A percentile compares a stretch with the other conserved stretches of the same genome.
These are phyloP conservation scores for Priceomyces medius DNA, from an alignment of 805 yeast species.

Conservation along the genomic window DNA sequence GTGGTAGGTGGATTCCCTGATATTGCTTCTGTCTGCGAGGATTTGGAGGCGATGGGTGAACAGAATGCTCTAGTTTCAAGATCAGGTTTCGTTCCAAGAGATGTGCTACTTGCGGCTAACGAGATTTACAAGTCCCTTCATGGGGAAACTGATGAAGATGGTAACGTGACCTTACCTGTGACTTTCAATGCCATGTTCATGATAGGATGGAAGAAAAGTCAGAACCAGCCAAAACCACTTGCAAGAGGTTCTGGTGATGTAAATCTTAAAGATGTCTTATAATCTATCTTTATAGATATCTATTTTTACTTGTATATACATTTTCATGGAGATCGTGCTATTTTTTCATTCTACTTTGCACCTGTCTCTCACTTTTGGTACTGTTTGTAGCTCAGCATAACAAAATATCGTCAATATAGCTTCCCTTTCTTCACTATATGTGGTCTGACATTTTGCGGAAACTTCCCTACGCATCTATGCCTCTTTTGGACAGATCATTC, in stretches of 20 bases:
- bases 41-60: slow-evolving; percentile 82
- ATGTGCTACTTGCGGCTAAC: slow-evolving; percentile 70
- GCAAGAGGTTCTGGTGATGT: slow-evolving; percentile 71
- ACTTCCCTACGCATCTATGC: too few relatives aligned
- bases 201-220: slow-evolving; percentile 87
- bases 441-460: too few relatives aligned
- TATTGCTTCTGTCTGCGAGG: slow-evolving; percentile 62
- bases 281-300: neutral
- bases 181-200: slow-evolving; percentile 75
- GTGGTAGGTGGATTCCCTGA: slow-evolving; percentile 76
- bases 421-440: too few relatives aligned
- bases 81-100: slow-evolving; percentile 44
- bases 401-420: too few relatives aligned
- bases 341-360: too few relatives aligned
- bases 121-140: slow-evolving; percentile 72
- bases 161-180: slow-evolving; percentile 60
- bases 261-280: slow-evolving; percentile 61
- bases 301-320: neutral
- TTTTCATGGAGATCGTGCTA: too few relatives aligned
- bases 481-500: neutral
- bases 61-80: slow-evolving; percentile 65
- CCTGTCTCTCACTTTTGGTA: too few relatives aligned
- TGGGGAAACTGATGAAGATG: slow-evolving; percentile 55
- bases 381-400: too few relatives aligned
- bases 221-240: slow-evolving; percentile 68